Evolutionary conservation across 305 asterid genomes (phyloP), one percentile per base, ranked within the genome.

Genomic region (Salvia sclarea): DNA sequence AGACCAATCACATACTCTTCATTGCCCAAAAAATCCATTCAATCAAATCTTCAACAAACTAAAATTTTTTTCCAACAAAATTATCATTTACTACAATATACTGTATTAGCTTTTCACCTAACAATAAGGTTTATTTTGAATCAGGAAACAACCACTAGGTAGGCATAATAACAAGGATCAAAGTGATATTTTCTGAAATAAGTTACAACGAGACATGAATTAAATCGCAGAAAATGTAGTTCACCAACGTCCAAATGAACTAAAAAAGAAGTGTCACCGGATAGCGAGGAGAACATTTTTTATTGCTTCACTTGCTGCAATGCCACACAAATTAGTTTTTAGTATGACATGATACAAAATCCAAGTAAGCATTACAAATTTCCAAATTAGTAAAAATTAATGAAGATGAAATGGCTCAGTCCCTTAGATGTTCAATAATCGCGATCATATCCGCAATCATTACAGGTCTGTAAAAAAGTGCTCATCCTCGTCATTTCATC

Each of bases 361-460:
- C 6, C 6, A 56, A 56, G 44, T 14, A 56, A 56, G 62, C 62
- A 56, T 20, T 7, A 30, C 1, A 56, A n/a, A 13, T 43, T 12
- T 5, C 0, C 1, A 8, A 0, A 0, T 28, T 0, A 18, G 6
- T 13, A 14, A 31, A 16, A 5, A 9, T 4, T 0, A 8, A 11
- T 0, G 24, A 5, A 33, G 49, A 21, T 0, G 14, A 71, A 76
- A 71, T 50, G 78, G 47, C 84, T 80, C 82, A 77, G 82, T 67
- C 84, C 84, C 84, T 76, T 80, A 80, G 82, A 80, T 74, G 84
- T 80, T 80, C 78, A 73, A 64, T 0, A 55, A 61, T 12, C 33
- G 82, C 81, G 78, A 82, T 82, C 86, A 82, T 68, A 28, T 73
- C 78, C 84, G 75, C 84, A 79, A 74, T 82, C 86, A 79, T 71